These are phyloP conservation scores for Mycena alexandri DNA, from an alignment of 768 basidiomycete genomes.

Conservation along the genomic window DNA sequence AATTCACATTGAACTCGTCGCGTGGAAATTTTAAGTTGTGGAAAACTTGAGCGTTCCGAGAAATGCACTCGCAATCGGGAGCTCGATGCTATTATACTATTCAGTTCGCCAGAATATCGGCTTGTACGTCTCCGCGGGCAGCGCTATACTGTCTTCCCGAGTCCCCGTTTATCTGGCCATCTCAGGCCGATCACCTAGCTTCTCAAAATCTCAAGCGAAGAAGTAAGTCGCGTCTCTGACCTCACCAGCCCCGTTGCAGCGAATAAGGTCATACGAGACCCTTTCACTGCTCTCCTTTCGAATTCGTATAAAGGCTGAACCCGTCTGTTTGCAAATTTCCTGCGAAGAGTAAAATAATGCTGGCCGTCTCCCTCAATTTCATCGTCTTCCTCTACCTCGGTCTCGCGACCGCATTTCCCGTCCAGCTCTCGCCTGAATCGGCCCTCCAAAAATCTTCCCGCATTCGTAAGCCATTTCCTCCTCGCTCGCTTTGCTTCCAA, in stretches of 20 bases:
- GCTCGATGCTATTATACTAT: constrained; percentile 19
- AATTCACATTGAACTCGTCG: too few species aligned
- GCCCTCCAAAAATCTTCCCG: background rate
- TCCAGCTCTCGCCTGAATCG: constrained; percentile 2
- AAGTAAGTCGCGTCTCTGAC: constrained; percentile 22
- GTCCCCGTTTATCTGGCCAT: constrained; percentile 27
- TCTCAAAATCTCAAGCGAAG: constrained; percentile 32
- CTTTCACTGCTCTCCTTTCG: constrained; percentile 3
- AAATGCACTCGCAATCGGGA: background rate
- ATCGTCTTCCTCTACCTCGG: constrained; percentile 8
- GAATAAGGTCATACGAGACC: constrained; percentile 26
- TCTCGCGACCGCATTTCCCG: constrained; percentile 18
- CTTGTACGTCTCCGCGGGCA: constrained; percentile 26
- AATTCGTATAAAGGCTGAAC: constrained; percentile 7
- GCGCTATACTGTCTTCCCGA: constrained; percentile 26
- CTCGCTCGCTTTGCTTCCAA: background rate
- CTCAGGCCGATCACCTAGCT: constrained; percentile 34
- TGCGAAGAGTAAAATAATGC: constrained; percentile 8
- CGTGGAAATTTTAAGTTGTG: constrained; percentile 11
- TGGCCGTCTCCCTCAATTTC: background rate
- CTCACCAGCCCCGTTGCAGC: constrained; percentile 27
- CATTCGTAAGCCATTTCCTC: constrained; percentile 1
- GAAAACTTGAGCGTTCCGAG: background rate
- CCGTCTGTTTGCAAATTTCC: constrained; percentile 5
- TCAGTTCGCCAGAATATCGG: constrained; percentile 17